Evolutionary conservation across 805 yeast species (phyloP), one percentile per base, ranked within the genome.

Genomic region (Metschnikowia santaceciliae): DNA sequence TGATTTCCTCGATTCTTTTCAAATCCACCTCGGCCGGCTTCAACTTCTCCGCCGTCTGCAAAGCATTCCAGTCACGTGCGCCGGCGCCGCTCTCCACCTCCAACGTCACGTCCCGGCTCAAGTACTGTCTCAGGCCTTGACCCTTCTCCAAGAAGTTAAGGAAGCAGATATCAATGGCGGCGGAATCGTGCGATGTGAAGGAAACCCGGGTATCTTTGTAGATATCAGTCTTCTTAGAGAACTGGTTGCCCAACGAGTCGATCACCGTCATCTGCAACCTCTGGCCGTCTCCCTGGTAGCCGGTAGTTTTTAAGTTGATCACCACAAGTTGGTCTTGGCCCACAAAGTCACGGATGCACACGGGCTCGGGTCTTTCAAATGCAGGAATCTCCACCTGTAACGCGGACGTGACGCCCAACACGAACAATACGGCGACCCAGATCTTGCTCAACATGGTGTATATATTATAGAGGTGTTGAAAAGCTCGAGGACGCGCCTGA

Each of bases 41-140:
- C 68, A 94, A 83, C 67, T 90, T 89, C 70, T 94, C 98, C 42
- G 87, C 81, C 43, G 96, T 91, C 75, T 91, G 97, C 55, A 91
- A 76, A 22, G 90, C 89, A 66, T 90, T 90, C 97, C 98, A 94
- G 73, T 94, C 98, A 70, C 98, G 86, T 39, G 98, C 99, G 62
- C 90, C 88, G 47, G 97, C 88, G 41, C 99, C 99, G 55, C 90
- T 84, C 69, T 94, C 98, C 53, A 94, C 85, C 57, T 91, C 97
- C 62, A 94, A 75, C 64, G 90, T 97, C 60, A 94, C 75, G 48
- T 85, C 85, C 69, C 98, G 84, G 53, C 72, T 67, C 58, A 79
- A 61, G 32, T 78, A 78, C 49, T 70, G 67, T 54, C 65, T 66
- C 46, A 69, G 70, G 32, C 49, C 46, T 7, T 19, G 35, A n/a